Evolutionary conservation across 2,329 filamentous ascomycete species (phyloP), one percentile per base, ranked within the genome.

Genomic region (Nemania sp.): DNA sequence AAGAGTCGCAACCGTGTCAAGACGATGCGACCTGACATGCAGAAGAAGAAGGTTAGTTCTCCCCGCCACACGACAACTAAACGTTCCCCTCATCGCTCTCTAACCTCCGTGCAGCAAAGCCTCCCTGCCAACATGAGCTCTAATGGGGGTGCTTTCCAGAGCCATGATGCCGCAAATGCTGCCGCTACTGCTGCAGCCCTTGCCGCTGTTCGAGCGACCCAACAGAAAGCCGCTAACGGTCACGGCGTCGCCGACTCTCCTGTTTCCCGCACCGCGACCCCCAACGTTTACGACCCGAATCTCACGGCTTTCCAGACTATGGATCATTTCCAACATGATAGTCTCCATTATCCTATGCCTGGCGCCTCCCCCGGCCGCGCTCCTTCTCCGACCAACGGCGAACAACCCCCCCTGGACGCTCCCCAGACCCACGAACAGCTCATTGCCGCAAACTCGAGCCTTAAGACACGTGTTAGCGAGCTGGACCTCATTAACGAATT

Each of bases 1-100:
- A 99, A 99, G 86, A 98, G 94, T 84, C 93, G 96, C 77, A 99
- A 99, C 82, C 90, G 96, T 72, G 95, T 98, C 75, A 98, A 98
- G 86, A 96, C 94, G 29, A 88, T 89, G 80, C 88, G 88, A 62
- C 89, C 92, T 8, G 93, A 94, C 76, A 88, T 92, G 70, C 89
- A 90, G 54, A 94, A 90, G 81, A 90, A 94, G 82, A 97, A 97
- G 90, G 93, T 78, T 59, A 62, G 69, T 65, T 58, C 13, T 64
- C 57, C 58, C 41, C 52, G 66, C 53, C 38, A 26, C 51, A 55
- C 41, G 55, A 51, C 64, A n/a, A n/a, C n/a, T n/a, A n/a, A n/a
- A 51, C 58, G 47, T 60, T 38, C 35, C n/a, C 22, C 26, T 3
- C 13, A 1, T 56, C n/a, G 35, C 58, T 27, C 35, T 55, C 62